Evolutionary conservation across 73 alveolate species (phyloP).

Genomic region (Tetrahymena elliotti): DNA sequence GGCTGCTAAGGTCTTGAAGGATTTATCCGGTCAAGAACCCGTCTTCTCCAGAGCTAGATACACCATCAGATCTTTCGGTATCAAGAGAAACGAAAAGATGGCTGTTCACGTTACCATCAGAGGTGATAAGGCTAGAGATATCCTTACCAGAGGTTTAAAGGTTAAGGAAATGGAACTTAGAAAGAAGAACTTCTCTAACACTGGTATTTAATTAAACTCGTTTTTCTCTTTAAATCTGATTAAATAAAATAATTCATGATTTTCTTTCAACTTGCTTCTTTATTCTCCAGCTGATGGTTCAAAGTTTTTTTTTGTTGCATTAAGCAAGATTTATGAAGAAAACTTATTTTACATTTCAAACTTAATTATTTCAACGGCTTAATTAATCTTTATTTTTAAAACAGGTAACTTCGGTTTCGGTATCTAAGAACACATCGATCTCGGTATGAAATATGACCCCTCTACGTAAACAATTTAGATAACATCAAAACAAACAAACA

Average conservation of each 20-base stretch:
- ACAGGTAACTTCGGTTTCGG: conserved; percentile 66
- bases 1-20: conserved; percentile 65
- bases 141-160: conserved; percentile 60
- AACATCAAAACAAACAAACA: not conserved
- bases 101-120: conserved; percentile 63
- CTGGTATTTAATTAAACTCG: conserved; percentile 17
- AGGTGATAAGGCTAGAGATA: conserved; percentile 68
- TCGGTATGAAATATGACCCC: conserved; percentile 72
- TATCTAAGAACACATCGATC: conserved; percentile 70
- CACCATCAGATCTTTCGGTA: conserved; percentile 67
- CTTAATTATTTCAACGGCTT: not conserved
- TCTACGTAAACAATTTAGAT: conserved; percentile 13
- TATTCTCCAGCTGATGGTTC: not conserved
- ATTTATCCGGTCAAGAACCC: conserved; percentile 67
- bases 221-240: not conserved
- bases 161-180: conserved; percentile 71
- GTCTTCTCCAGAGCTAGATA: conserved; percentile 68
- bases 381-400: not conserved
- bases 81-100: conserved; percentile 69
- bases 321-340: not conserved
- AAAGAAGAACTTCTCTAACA: conserved; percentile 49
- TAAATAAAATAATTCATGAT: too few relatives aligned
- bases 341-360: not conserved
- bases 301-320: not conserved
- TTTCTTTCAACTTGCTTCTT: not conserved